Evolutionary conservation across 2,329 filamentous ascomycete species (phyloP).

Genomic region (Chaetomium strumarium): DNA sequence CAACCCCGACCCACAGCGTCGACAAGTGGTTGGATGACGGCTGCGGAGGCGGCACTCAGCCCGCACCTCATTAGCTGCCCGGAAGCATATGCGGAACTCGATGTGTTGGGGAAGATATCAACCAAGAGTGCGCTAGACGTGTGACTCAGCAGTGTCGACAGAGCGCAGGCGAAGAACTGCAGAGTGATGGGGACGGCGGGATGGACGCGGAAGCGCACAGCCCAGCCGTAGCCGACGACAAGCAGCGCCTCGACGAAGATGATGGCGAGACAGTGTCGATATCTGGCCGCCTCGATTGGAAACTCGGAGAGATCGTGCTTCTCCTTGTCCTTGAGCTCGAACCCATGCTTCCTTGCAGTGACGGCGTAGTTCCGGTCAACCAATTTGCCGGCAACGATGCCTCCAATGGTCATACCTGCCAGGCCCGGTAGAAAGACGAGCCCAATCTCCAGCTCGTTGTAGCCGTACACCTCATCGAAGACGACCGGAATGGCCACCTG

Average conservation of each 20-base stretch:
- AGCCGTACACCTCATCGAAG: slow-evolving; percentile 41
- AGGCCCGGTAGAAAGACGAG: slow-evolving; percentile 11
- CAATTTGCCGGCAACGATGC: slow-evolving; percentile 44
- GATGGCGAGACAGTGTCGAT: slow-evolving; percentile 45
- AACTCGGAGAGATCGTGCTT: slow-evolving; percentile 37
- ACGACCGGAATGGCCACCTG: slow-evolving; percentile 47
- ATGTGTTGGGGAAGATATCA: slow-evolving; percentile 51
- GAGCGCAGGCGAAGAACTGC: slow-evolving; percentile 47
- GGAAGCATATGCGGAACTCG: slow-evolving; percentile 52
- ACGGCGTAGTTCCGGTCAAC: slow-evolving; percentile 61
- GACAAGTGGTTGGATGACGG: slow-evolving; percentile 50
- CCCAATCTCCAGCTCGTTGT: slow-evolving; percentile 30
- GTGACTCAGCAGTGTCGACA: slow-evolving; percentile 52
- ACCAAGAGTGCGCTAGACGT: slow-evolving; percentile 53
- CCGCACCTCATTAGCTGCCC: slow-evolving; percentile 54
- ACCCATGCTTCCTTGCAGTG: slow-evolving; percentile 49
- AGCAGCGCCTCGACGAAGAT: slow-evolving; percentile 46
- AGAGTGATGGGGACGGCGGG: slow-evolving; percentile 47
- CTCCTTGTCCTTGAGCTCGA: slow-evolving; percentile 27
- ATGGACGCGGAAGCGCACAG: slow-evolving; percentile 40
- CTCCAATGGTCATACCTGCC: slow-evolving; percentile 21
- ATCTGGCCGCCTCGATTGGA: slow-evolving; percentile 44
- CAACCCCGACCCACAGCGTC: slow-evolving; percentile 48
- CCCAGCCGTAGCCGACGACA: slow-evolving; percentile 50
- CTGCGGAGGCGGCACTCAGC: slow-evolving; percentile 50